Conservation (phyloP, 306 rosid species). For the Cicer cuneatum region DNA sequence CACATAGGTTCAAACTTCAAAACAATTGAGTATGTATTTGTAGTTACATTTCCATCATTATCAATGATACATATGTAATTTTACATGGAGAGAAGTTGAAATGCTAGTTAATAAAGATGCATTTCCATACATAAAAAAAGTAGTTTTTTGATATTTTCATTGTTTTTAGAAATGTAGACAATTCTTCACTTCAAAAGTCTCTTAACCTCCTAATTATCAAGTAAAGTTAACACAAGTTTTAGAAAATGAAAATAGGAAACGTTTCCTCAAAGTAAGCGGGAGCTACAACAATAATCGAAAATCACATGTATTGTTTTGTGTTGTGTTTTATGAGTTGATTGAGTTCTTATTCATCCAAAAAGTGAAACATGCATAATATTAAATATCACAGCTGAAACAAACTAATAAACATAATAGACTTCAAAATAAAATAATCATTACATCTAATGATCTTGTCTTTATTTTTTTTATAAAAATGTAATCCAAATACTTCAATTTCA, state of each 20-base stretch:
- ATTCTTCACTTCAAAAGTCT: too few species aligned
- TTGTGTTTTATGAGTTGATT: neutral
- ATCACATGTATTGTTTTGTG: too few species aligned
- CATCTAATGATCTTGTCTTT: neutral
- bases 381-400: conserved; percentile 29
- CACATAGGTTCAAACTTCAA: neutral
- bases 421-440: neutral
- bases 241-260: too few species aligned
- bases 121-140: too few species aligned
- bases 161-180: too few species aligned
- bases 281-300: too few species aligned
- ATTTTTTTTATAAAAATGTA: neutral
- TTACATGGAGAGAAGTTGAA: neutral
- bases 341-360: neutral
- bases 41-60: neutral
- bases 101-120: too few species aligned
- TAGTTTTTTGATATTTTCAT: too few species aligned
- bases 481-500: neutral
- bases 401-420: neutral
- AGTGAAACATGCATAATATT: conserved; percentile 20
- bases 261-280: too few species aligned
- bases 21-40: neutral
- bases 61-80: conserved; percentile 4
- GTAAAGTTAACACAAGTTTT: too few species aligned
- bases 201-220: too few species aligned